Percentiles rank a stretch among this genome's conserved stretches.
Conservation (phyloP, 2,329 filamentous ascomycete genomes). For the Botrytis galanthina region DNA sequence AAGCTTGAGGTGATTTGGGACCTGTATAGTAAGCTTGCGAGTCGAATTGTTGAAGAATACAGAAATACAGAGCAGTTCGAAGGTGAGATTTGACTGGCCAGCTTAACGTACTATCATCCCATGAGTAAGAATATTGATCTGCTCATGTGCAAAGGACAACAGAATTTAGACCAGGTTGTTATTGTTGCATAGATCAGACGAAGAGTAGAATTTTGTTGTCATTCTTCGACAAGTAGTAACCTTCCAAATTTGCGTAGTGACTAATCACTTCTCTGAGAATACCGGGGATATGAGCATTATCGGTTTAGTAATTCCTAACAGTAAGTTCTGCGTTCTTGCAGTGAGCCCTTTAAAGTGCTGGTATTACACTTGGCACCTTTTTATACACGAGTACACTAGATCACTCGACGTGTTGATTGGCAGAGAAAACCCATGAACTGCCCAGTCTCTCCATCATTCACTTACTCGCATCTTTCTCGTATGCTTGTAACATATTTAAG, state of each 20-base stretch:
- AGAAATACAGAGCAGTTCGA: not conserved
- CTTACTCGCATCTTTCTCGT: not conserved
- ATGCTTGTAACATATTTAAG: not conserved
- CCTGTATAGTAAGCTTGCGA: not conserved
- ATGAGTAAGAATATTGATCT: not conserved
- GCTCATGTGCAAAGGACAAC: too few relatives aligned
- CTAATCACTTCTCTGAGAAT: not conserved
- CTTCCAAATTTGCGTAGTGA: too few relatives aligned
- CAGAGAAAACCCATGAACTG: rapidly evolving
- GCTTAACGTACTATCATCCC: not conserved
- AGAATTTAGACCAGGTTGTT: not conserved
- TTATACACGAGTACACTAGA: not conserved
- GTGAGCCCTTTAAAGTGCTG: not conserved
- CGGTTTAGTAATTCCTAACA: not conserved
- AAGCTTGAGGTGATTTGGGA: not conserved
- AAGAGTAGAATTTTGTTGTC: not conserved
- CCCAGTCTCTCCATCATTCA: rapidly evolving
- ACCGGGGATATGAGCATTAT: not conserved
- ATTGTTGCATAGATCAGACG: not conserved
- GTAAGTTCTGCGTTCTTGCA: not conserved
- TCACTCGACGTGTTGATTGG: not conserved
- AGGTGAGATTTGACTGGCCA: not conserved
- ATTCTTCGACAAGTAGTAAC: too few relatives aligned
- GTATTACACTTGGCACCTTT: not conserved
- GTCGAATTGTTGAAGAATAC: not conserved